Conservation (phyloP, 352 stramenopile species). For the Phytophthora agathidicida region DNA sequence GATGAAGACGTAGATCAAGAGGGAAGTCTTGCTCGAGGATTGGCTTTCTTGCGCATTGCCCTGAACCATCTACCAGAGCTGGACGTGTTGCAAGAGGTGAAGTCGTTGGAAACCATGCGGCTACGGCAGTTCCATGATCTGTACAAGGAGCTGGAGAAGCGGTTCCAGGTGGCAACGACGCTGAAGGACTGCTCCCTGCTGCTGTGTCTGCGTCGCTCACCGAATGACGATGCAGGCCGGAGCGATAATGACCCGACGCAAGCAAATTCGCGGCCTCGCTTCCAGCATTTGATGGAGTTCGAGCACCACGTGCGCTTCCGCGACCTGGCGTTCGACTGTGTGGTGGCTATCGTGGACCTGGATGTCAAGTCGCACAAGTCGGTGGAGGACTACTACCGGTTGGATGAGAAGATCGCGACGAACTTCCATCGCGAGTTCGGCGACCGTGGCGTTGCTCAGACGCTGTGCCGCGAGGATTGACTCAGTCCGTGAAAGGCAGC, state of each 20-base stretch:
- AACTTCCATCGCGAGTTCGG: constrained; percentile 60
- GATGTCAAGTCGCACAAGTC: constrained; percentile 91
- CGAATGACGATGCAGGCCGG: constrained; percentile 22
- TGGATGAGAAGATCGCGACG: constrained; percentile 81
- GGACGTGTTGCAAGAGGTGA: constrained; percentile 34
- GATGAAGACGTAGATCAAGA: constrained; percentile 54
- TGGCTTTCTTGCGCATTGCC: constrained; percentile 61
- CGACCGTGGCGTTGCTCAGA: constrained; percentile 33
- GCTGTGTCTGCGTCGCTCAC: constrained; percentile 66
- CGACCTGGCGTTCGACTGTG: constrained; percentile 76
- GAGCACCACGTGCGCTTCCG: constrained; percentile 68
- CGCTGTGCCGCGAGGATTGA: constrained; percentile 48
- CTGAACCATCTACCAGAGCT: constrained; percentile 47
- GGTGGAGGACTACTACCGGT: constrained; percentile 78
- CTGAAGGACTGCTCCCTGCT: constrained; percentile 88
- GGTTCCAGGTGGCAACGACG: constrained; percentile 84
- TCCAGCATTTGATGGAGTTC: constrained; percentile 74
- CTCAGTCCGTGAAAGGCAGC: too few species aligned
- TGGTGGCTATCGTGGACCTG: constrained; percentile 85
- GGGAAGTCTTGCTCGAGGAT: constrained; percentile 48
- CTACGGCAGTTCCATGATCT: constrained; percentile 53
- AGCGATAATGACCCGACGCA: constrained; percentile 21
- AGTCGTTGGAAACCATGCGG: constrained; percentile 46
- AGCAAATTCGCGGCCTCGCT: constrained; percentile 30
- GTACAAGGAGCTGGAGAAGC: constrained; percentile 67